A percentile compares a stretch with the other conserved stretches of the same genome.
These are phyloP conservation scores for Serendipita sp. DNA, from an alignment of 768 basidiomycete species.

Conservation along the genomic window DNA sequence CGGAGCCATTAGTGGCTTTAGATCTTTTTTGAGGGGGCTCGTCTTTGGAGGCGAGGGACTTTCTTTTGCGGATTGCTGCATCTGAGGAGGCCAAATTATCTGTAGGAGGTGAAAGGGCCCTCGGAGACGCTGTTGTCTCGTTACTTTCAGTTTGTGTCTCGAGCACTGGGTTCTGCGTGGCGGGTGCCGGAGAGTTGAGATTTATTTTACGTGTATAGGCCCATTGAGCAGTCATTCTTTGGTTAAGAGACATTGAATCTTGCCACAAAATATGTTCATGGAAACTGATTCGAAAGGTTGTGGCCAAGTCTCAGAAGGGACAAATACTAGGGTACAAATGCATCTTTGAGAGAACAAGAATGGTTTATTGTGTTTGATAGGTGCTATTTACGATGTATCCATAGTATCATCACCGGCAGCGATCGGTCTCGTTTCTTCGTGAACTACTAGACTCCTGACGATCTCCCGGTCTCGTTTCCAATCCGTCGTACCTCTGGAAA, in stretches of 20 bases:
- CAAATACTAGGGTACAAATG: too few relatives aligned
- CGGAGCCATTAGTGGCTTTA: neutral
- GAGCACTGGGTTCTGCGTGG: neutral
- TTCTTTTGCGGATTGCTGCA: neutral
- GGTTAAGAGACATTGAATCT: neutral
- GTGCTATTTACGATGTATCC: constrained; percentile 32
- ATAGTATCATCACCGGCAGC: constrained; percentile 43
- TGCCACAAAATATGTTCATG: neutral
- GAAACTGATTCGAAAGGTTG: neutral
- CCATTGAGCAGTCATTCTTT: constrained; percentile 3
- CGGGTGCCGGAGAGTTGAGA: neutral
- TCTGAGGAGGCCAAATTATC: neutral
- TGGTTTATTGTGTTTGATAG: constrained; percentile 10
- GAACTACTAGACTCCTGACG: constrained; percentile 52
- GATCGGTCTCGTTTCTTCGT: constrained; percentile 45
- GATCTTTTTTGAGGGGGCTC: neutral
- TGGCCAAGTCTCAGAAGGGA: too few relatives aligned
- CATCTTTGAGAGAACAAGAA: too few relatives aligned
- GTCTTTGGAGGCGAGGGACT: neutral
- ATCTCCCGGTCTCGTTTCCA: constrained; percentile 54
- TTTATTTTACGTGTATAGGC: neutral
- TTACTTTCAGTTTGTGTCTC: neutral
- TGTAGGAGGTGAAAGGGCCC: neutral
- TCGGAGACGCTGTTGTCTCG: neutral
- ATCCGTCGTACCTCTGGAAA: constrained; percentile 76